Conservation (phyloP, 371 early-diverging fungal genomes). For the Choanephora cucurbitarum region DNA sequence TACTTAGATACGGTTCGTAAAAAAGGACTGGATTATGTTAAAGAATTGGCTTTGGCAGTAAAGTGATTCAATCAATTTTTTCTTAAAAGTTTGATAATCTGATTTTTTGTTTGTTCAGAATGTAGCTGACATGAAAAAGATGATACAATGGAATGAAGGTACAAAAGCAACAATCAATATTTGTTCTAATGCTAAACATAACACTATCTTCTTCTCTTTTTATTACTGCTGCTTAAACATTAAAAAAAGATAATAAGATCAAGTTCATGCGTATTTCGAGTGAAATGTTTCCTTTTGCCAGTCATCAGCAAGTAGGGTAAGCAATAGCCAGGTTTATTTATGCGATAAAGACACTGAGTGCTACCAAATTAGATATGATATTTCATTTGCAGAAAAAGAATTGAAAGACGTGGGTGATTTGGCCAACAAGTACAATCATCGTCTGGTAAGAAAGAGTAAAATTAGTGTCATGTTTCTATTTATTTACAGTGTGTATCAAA, state of each 20-base stretch:
- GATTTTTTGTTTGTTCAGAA: too few species aligned
- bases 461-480: too few species aligned
- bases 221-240: not conserved
- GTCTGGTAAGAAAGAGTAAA: slow-evolving; percentile 47
- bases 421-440: slow-evolving; percentile 42
- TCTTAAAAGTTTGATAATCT: not conserved
- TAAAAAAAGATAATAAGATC: slow-evolving; percentile 31
- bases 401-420: slow-evolving; percentile 34
- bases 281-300: slow-evolving; percentile 52
- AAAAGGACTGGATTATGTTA: slow-evolving; percentile 47
- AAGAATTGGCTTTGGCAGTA: slow-evolving; percentile 40
- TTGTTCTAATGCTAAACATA: too few species aligned
- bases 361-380: slow-evolving; percentile 27
- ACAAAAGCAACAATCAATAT: not conserved
- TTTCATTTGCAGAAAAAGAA: slow-evolving; percentile 41
- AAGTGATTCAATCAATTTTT: not conserved
- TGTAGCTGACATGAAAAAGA: slow-evolving; percentile 35
- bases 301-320: slow-evolving; percentile 47
- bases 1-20: slow-evolving; percentile 36
- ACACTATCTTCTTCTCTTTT: not conserved
- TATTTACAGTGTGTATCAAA: not conserved
- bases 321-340: not conserved
- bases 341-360: not conserved
- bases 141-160: slow-evolving; percentile 57
- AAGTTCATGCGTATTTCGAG: slow-evolving; percentile 53